Conservation (phyloP, 495 filamentous ascomycete genomes). For the Bombardia bombarda region DNA sequence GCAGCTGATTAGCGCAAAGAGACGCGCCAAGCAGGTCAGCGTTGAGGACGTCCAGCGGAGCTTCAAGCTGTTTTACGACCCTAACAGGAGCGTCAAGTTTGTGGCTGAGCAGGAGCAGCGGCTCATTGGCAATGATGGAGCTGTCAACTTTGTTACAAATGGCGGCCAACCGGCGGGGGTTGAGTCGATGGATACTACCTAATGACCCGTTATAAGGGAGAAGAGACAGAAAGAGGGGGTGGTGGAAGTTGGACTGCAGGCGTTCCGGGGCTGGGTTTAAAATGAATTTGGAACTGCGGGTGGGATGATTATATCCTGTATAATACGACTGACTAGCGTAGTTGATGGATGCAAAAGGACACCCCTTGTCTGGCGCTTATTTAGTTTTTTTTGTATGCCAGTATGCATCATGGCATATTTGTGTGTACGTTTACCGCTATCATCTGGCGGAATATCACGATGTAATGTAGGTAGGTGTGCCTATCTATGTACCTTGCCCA, state of each 20-base stretch:
- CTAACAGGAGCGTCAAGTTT: conserved; percentile 78
- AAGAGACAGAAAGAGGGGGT: background rate
- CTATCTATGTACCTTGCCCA: too few relatives aligned
- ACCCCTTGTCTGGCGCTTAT: background rate
- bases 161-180: conserved; percentile 18
- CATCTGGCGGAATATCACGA: background rate
- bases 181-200: conserved; percentile 75
- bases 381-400: background rate
- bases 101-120: conserved; percentile 84
- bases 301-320: conserved; percentile 4
- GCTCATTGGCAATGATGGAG: conserved; percentile 81
- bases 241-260: conserved; percentile 7
- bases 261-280: conserved; percentile 14
- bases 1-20: conserved; percentile 69
- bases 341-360: background rate
- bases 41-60: conserved; percentile 86
- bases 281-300: conserved; percentile 5
- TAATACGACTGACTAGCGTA: conserved; percentile 7
- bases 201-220: background rate
- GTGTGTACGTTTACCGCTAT: background rate
- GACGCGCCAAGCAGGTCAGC: conserved; percentile 68
- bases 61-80: conserved; percentile 90
- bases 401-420: background rate
- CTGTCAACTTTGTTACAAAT: conserved; percentile 62
- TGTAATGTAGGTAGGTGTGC: too few relatives aligned